Evolutionary conservation across 371 early-diverging fungal genomes (phyloP), one percentile per base, ranked within the genome.

Genomic region (Actinomortierella ambigua): DNA sequence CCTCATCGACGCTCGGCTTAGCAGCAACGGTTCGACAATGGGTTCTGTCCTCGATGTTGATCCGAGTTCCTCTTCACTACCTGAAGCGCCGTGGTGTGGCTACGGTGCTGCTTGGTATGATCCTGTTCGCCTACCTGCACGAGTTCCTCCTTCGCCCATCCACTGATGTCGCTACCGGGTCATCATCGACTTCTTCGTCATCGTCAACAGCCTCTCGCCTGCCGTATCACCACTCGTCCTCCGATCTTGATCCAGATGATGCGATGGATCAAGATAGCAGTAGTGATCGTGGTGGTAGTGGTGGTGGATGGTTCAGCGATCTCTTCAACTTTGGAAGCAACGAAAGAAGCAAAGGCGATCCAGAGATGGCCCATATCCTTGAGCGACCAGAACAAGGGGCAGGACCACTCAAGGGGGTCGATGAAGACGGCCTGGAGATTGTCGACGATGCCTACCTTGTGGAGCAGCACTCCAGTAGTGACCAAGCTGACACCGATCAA

Each of bases 391-490:
- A 39, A n/a, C 57, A 18, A 4, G 68, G 68, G 17, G 44, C 57
- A 28, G 58, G 62, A 20, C 62, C 62, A 1, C 27, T 67, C 48
- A 29, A 57, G 40, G 62, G 62, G 2, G 62, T 67, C 14, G 68
- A 61, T 42, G 46, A 61, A 17, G 53, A 57, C 13, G 68, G 68
- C 8, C 61, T 67, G 3, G 62, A 61, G 53, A 57, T 67, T 24
- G 22, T 44, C 4, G 53, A 57, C 39, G 62, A 67, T 0, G 27
- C 56, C 8, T 54, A 43, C 13, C 29, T 15, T 17, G 26, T 4
- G 9, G 18, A 20, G 5, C 20, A 17, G 9, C 9, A 27, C 22
- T 46, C 43, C 40, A n/a, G 26, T 24, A 28, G n/a, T 28, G 47
- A 1, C 29, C n/a, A 3, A 24, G 48, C 22, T 39, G 15, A 18